These are phyloP conservation scores for Metschnikowia amazonensis DNA, from an alignment of 805 yeast genomes.

Conservation along the genomic window DNA sequence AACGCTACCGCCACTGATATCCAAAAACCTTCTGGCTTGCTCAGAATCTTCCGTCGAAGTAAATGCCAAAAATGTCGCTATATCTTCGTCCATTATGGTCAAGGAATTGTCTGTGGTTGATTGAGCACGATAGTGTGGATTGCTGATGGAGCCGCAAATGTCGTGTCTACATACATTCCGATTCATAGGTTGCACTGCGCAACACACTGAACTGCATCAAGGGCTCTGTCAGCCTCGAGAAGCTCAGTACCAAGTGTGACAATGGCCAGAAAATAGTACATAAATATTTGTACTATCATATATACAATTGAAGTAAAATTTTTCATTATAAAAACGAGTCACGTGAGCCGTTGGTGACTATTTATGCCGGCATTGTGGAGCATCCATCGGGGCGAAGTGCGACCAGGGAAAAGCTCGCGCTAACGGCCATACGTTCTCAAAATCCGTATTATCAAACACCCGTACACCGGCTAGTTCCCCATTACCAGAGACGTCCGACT, in stretches of 20 bases:
- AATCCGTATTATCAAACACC: not conserved
- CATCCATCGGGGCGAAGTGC: not conserved
- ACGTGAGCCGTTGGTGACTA: not conserved
- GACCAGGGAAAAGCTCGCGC: not conserved
- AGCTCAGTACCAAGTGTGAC: not conserved
- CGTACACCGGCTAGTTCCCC: slow-evolving; percentile 2
- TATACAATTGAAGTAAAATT: too few relatives aligned
- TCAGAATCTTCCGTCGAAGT: slow-evolving; percentile 69
- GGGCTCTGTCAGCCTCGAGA: not conserved
- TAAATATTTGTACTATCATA: not conserved
- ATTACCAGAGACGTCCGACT: not conserved
- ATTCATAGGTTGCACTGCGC: not conserved
- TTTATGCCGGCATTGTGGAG: not conserved
- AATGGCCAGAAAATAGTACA: too few relatives aligned
- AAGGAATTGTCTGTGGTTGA: not conserved
- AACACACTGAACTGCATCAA: slow-evolving; percentile 1
- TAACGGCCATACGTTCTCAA: slow-evolving; percentile 1
- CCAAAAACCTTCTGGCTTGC: slow-evolving; percentile 71
- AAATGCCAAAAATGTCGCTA: slow-evolving; percentile 77
- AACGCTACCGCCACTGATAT: slow-evolving; percentile 70
- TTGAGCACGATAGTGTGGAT: slow-evolving; percentile 1
- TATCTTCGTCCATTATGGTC: slow-evolving; percentile 41
- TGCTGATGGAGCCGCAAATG: slow-evolving; percentile 1
- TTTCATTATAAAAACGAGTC: not conserved
- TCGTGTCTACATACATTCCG: not conserved